Percentiles rank a stretch among this genome's conserved stretches.
Conservation (phyloP, 2,329 filamentous ascomycete species). For the Fusarium transvaalense region DNA sequence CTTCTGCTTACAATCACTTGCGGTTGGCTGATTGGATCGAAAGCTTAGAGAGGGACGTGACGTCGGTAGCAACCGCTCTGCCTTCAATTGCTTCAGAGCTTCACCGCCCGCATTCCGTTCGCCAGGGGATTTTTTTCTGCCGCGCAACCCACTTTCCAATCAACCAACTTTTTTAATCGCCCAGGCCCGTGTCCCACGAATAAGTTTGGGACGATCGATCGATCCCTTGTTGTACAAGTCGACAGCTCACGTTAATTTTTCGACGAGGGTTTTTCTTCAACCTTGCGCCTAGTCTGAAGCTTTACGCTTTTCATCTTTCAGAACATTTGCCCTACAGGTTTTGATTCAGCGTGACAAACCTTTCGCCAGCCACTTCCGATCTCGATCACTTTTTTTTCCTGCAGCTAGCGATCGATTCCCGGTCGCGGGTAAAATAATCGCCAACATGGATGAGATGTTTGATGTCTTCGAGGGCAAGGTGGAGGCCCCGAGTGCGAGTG, state of each 20-base stretch:
- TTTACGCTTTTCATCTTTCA: background rate
- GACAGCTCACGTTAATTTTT: slow-evolving; percentile 15
- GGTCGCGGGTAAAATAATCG: slow-evolving; percentile 32
- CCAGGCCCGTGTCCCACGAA: slow-evolving; percentile 38
- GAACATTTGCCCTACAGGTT: background rate
- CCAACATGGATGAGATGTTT: slow-evolving; percentile 81
- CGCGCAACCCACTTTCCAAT: slow-evolving; percentile 45
- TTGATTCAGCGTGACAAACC: background rate
- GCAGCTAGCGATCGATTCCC: slow-evolving; percentile 23
- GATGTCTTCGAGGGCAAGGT: slow-evolving; percentile 80
- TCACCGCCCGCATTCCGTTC: slow-evolving; percentile 42
- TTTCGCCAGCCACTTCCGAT: slow-evolving; percentile 22
- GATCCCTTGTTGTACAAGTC: slow-evolving; percentile 37
- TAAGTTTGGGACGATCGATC: slow-evolving; percentile 41
- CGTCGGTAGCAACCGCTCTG: slow-evolving; percentile 40
- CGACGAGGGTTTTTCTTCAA: slow-evolving; percentile 7
- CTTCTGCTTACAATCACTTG: slow-evolving; percentile 10
- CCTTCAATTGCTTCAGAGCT: background rate
- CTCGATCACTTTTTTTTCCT: slow-evolving; percentile 29
- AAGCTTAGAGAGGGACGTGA: slow-evolving; percentile 21
- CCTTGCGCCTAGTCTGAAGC: slow-evolving; percentile 2
- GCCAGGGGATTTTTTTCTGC: slow-evolving; percentile 47
- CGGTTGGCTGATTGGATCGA: slow-evolving; percentile 10
- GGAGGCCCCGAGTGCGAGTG: slow-evolving; percentile 56
- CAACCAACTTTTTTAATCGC: slow-evolving; percentile 45